Conservation (phyloP, 129 eudicot genomes). For the Pittosporum tobira region DNA sequence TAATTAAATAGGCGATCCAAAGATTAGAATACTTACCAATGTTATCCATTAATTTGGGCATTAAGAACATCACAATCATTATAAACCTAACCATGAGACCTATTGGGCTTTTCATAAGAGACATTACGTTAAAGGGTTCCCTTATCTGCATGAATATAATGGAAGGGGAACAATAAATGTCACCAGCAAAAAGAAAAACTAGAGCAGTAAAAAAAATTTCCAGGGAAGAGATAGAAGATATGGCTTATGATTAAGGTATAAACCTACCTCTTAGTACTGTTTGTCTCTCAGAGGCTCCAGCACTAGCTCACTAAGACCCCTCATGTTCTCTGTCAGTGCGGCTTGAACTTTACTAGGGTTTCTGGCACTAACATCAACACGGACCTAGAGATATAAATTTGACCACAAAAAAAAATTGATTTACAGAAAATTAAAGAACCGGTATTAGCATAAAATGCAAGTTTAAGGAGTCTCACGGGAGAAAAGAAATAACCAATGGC, state of each 20-base stretch:
- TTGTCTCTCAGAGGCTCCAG: slow-evolving; percentile 94
- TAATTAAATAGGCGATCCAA: too few relatives aligned
- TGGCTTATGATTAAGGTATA: too few relatives aligned
- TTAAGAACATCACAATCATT: slow-evolving; percentile 77
- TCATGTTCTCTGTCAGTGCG: slow-evolving; percentile 85
- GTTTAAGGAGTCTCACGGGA: slow-evolving; percentile 48
- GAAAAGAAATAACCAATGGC: slow-evolving; percentile 88
- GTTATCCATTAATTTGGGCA: slow-evolving; percentile 17
- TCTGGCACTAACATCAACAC: slow-evolving; percentile 99
- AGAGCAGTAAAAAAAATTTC: too few relatives aligned
- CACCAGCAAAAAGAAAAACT: background rate
- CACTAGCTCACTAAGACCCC: slow-evolving; percentile 73
- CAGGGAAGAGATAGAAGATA: background rate
- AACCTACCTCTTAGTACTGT: slow-evolving; percentile 78
- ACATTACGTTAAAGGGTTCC: slow-evolving; percentile 78
- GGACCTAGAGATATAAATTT: slow-evolving; percentile 36
- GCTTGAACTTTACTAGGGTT: slow-evolving; percentile 98
- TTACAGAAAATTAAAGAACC: background rate
- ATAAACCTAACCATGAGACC: slow-evolving; percentile 97
- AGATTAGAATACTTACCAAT: too few relatives aligned
- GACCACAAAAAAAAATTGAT: background rate
- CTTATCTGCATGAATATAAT: slow-evolving; percentile 48
- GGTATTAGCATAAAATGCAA: background rate
- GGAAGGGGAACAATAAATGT: background rate
- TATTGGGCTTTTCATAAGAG: slow-evolving; percentile 92